Conservation (phyloP, 352 stramenopile genomes). For the Phytopythium kandeliae region DNA sequence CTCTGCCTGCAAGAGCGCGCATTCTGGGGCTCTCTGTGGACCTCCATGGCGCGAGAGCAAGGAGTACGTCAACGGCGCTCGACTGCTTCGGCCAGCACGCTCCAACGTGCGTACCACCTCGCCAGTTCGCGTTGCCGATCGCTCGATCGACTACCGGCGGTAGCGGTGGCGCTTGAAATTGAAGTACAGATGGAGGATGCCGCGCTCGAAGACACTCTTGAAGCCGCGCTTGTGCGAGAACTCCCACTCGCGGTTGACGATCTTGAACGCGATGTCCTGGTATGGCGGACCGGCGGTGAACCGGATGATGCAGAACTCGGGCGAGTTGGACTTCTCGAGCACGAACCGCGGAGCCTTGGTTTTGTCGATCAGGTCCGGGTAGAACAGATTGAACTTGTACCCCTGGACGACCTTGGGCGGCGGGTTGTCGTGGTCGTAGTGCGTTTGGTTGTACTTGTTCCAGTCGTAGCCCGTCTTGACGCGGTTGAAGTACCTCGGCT, state of each 20-base stretch:
- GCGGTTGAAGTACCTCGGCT: conserved; percentile 98
- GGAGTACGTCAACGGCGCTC: too few species aligned
- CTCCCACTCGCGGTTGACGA: conserved; percentile 99
- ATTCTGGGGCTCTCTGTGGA: too few species aligned
- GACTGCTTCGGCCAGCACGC: too few species aligned
- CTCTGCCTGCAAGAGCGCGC: too few species aligned
- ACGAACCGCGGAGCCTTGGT: conserved; percentile 93
- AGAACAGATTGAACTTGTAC: conserved; percentile 99
- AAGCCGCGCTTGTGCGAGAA: conserved; percentile 96
- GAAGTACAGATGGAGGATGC: conserved; percentile 98
- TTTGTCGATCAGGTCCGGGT: conserved; percentile 98
- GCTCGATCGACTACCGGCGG: conserved; percentile 75
- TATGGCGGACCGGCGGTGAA: conserved; percentile 98
- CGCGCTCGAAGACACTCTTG: conserved; percentile 97
- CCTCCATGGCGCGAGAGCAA: too few species aligned
- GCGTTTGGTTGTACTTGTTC: conserved; percentile 99
- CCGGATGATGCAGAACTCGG: conserved; percentile 97
- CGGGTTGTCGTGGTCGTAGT: conserved; percentile 99
- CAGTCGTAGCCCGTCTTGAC: conserved; percentile 99
- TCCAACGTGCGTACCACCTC: background rate
- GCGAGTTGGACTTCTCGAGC: conserved; percentile 90
- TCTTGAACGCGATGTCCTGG: conserved; percentile 99
- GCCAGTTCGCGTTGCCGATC: background rate
- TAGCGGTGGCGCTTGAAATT: conserved; percentile 99
- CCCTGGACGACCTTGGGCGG: conserved; percentile 99